phyloP scores from a whole-genome alignment of 2,329 filamentous ascomycete genomes.

The Mariannaea sp. region DNA sequence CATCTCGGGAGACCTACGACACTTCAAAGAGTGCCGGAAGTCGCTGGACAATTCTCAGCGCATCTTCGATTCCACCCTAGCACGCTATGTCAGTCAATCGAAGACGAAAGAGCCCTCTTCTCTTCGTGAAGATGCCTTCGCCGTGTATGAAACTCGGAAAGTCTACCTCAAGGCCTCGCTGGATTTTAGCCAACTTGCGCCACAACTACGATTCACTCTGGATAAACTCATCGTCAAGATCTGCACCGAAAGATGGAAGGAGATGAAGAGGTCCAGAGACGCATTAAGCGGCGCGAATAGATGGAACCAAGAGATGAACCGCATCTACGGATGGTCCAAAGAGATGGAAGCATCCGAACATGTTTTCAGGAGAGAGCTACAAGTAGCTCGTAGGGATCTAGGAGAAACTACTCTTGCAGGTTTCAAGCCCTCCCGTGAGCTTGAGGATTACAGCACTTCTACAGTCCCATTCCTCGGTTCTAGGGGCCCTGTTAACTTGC shows the following conservation, averaged over 20 bases:
- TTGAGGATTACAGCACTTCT: slow-evolving; percentile 89
- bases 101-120: slow-evolving; percentile 94
- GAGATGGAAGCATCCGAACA: slow-evolving; percentile 93
- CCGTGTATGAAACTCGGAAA: slow-evolving; percentile 90
- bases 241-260: slow-evolving; percentile 85
- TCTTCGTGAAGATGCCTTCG: slow-evolving; percentile 91
- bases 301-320: slow-evolving; percentile 82
- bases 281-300: slow-evolving; percentile 66
- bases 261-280: slow-evolving; percentile 76
- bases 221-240: slow-evolving; percentile 86
- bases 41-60: slow-evolving; percentile 80
- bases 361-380: slow-evolving; percentile 80
- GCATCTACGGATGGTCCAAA: slow-evolving; percentile 88
- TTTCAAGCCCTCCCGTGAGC: slow-evolving; percentile 82
- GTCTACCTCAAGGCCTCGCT: slow-evolving; percentile 89
- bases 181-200: slow-evolving; percentile 89
- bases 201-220: slow-evolving; percentile 80
- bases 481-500: slow-evolving; percentile 67
- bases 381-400: slow-evolving; percentile 78
- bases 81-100: slow-evolving; percentile 80
- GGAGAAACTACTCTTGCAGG: slow-evolving; percentile 74
- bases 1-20: slow-evolving; percentile 75
- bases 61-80: slow-evolving; percentile 78
- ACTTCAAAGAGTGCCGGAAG: slow-evolving; percentile 83
- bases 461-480: slow-evolving; percentile 87